Conservation (phyloP, 2,329 filamentous ascomycete genomes). For the Cercospora sojina region DNA sequence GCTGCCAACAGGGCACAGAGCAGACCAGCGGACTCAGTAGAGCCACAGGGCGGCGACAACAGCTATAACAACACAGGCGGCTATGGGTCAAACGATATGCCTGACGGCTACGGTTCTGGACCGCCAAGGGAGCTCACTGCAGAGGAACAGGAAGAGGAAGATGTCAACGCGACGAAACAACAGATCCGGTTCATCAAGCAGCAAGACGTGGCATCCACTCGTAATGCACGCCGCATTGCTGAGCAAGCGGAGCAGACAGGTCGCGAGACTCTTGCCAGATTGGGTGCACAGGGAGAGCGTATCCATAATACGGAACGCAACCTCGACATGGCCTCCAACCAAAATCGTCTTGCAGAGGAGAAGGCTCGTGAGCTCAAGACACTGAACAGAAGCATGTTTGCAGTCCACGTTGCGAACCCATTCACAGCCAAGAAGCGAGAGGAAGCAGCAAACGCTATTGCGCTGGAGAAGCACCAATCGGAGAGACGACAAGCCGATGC, state of each 20-base stretch:
- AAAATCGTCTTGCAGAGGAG: constrained; percentile 74
- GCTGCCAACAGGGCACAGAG: constrained; percentile 53
- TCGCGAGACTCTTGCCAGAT: constrained; percentile 67
- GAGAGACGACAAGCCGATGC: constrained; percentile 59
- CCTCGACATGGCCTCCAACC: constrained; percentile 70
- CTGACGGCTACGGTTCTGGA: constrained; percentile 52
- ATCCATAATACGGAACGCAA: constrained; percentile 81
- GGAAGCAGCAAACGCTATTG: constrained; percentile 62
- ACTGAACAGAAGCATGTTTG: constrained; percentile 88
- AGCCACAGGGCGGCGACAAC: constrained; percentile 25
- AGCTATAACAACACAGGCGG: constrained; percentile 37
- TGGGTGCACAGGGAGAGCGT: constrained; percentile 76
- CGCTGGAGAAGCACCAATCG: constrained; percentile 63
- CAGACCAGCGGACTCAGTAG: constrained; percentile 37
- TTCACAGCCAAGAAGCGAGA: constrained; percentile 66
- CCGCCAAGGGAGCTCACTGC: constrained; percentile 76
- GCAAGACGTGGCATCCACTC: constrained; percentile 69
- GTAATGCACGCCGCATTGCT: constrained; percentile 67
- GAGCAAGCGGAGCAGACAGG: constrained; percentile 70
- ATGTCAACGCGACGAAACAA: constrained; percentile 68
- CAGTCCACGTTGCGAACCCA: constrained; percentile 47
- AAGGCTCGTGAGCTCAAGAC: constrained; percentile 80
- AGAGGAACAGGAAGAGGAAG: constrained; percentile 74
- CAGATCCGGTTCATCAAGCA: constrained; percentile 75
- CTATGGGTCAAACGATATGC: constrained; percentile 32